Evolutionary conservation across 495 filamentous ascomycete genomes (phyloP), one percentile per base, ranked within the genome.

Genomic region (Entonaema liquescens): DNA sequence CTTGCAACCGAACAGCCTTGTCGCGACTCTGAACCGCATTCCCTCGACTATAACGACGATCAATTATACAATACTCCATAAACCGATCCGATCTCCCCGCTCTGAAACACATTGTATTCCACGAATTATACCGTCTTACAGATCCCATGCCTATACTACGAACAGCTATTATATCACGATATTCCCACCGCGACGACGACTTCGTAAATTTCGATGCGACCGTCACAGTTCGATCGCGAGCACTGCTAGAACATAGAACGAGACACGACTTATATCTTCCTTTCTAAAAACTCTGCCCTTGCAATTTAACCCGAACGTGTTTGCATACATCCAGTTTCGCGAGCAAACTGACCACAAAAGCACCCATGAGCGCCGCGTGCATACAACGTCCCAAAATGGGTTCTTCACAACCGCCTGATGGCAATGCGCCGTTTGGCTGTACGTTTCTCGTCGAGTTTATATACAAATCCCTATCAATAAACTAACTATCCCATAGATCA

Each of bases 391-490:
- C 79, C 73, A 80, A 75, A 62, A 84, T 84, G 82, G 80, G 79
- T 80, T 81, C 80, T 58, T 78, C 75, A 70, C 77, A 80, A 68
- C 74, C 76, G 67, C 76, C 78, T 56, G 75, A 80, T 61, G 70
- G 71, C 63, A 77, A 80, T 59, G 68, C 79, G 73, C 87, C 87
- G 19, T 90, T 90, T 82, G 88, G 88, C 64, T 90, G 88, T 90
- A 77, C 69, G 88, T 85, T 12, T 68, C 23, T 56, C 52, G 26
- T 36, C 28, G 31, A 19, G 15, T 31, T 47, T 33, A 36, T 56
- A 17, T n/a, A 50, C 7, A 40, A 54, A 19, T 38, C 21, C 28
- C 17, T n/a, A 23, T 12, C 23, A 49, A 6, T 21, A n/a, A 31
- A 70, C 76, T 79, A 67, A 78, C 71, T 53, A 40, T 67, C 76